Percentiles rank a stretch among this genome's conserved stretches.
phyloP scores from a whole-genome alignment of 306 rosid genomes.

The Begonia peltatifolia region DNA sequence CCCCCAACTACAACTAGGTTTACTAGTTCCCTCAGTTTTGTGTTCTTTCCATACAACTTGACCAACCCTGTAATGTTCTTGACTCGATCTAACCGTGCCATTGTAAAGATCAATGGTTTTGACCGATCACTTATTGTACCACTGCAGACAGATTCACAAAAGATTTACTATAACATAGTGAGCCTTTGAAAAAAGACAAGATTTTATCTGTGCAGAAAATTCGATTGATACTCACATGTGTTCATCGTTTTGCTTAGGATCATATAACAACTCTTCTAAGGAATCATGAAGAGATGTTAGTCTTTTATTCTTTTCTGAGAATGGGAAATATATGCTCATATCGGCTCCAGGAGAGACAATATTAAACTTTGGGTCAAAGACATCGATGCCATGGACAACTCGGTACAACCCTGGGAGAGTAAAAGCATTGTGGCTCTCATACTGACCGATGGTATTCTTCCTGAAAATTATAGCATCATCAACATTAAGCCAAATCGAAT shows the following conservation, averaged over 20 bases:
- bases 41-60: constrained; percentile 58
- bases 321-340: constrained; percentile 74
- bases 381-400: constrained; percentile 94
- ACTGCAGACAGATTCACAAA: constrained; percentile 25
- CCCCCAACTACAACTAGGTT: constrained; percentile 84
- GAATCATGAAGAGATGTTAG: constrained; percentile 71
- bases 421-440: constrained; percentile 80
- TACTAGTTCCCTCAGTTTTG: constrained; percentile 67
- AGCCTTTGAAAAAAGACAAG: not conserved
- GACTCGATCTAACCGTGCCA: constrained; percentile 78
- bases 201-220: not conserved
- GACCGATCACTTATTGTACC: constrained; percentile 56
- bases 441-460: constrained; percentile 85
- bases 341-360: constrained; percentile 99
- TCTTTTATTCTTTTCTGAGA: constrained; percentile 56
- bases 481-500: too few species aligned
- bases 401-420: constrained; percentile 87
- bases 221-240: constrained; percentile 37
- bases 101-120: constrained; percentile 79
- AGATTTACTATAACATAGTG: not conserved
- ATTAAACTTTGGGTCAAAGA: constrained; percentile 96
- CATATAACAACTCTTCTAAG: constrained; percentile 54
- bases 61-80: constrained; percentile 81
- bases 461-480: constrained; percentile 27
- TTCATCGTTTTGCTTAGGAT: constrained; percentile 52